Conservation (phyloP, 108 stramenopile species). For the Skeletonema menzelii region DNA sequence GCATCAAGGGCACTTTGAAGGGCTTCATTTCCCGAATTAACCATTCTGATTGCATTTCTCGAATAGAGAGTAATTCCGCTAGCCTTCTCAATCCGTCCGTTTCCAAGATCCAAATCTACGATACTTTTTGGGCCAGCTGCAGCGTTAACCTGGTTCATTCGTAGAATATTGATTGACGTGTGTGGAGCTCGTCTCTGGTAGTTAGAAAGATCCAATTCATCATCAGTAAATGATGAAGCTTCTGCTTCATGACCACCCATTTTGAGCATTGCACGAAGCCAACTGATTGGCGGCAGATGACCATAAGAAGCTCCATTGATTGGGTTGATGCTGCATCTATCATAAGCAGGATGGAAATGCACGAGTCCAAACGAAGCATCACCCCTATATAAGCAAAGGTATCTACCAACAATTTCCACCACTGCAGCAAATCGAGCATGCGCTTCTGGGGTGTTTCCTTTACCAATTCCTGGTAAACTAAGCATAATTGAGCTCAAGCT, state of each 20-base stretch:
- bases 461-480: conserved; percentile 53
- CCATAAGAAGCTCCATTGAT: conserved; percentile 55
- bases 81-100: conserved; percentile 57
- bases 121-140: conserved; percentile 46
- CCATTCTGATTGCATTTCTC: conserved; percentile 55
- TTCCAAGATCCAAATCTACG: conserved; percentile 52
- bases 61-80: conserved; percentile 56
- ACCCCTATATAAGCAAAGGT: conserved; percentile 56
- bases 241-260: conserved; percentile 48
- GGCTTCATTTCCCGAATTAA: conserved; percentile 38
- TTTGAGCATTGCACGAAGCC: conserved; percentile 64
- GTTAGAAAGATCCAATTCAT: conserved; percentile 54
- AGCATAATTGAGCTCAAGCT: conserved; percentile 52
- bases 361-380: conserved; percentile 64
- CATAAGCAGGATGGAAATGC: conserved; percentile 72
- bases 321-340: conserved; percentile 51
- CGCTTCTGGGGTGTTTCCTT: conserved; percentile 17
- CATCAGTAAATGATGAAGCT: conserved; percentile 54
- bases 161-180: conserved; percentile 66
- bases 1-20: conserved; percentile 46
- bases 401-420: conserved; percentile 61
- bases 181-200: conserved; percentile 72
- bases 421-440: conserved; percentile 68
- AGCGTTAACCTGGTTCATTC: conserved; percentile 51
- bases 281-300: conserved; percentile 66